Evolutionary conservation across 2,329 filamentous ascomycete species (phyloP).

Genomic region (Fusarium marasasianum): DNA sequence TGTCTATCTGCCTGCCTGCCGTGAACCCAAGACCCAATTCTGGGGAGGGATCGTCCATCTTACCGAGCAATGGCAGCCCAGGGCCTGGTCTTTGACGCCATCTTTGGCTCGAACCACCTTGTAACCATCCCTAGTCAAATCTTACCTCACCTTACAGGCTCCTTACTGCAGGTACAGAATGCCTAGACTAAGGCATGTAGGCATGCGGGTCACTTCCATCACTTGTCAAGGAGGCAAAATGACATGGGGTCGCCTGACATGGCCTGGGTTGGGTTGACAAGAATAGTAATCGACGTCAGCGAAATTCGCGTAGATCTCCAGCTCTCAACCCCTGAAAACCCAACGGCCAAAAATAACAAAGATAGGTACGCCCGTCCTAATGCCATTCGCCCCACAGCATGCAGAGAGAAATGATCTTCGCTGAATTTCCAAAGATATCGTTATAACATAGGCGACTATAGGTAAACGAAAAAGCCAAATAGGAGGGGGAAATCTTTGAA

Average conservation of each 20-base stretch:
- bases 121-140: constrained; percentile 36
- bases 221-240: constrained; percentile 11
- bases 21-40: constrained; percentile 8
- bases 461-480: neutral
- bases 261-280: constrained; percentile 9
- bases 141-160: neutral
- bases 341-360: constrained; percentile 17
- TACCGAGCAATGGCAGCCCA: constrained; percentile 11
- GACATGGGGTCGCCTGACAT: constrained; percentile 3
- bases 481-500: neutral
- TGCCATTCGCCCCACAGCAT: constrained; percentile 11
- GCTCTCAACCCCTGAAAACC: constrained; percentile 19
- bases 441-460: neutral
- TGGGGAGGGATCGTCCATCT: constrained; percentile 38
- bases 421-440: neutral
- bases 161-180: constrained; percentile 29
- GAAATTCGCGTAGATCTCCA: constrained; percentile 28
- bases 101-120: constrained; percentile 35
- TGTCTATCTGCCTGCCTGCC: neutral
- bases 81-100: constrained; percentile 33
- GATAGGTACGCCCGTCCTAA: constrained; percentile 9
- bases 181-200: neutral
- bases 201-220: constrained; percentile 9
- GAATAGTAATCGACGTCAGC: constrained; percentile 39
- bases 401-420: constrained; percentile 9